phyloP scores from a whole-genome alignment of 768 basidiomycete genomes.

The Pleurotus eryngii region DNA sequence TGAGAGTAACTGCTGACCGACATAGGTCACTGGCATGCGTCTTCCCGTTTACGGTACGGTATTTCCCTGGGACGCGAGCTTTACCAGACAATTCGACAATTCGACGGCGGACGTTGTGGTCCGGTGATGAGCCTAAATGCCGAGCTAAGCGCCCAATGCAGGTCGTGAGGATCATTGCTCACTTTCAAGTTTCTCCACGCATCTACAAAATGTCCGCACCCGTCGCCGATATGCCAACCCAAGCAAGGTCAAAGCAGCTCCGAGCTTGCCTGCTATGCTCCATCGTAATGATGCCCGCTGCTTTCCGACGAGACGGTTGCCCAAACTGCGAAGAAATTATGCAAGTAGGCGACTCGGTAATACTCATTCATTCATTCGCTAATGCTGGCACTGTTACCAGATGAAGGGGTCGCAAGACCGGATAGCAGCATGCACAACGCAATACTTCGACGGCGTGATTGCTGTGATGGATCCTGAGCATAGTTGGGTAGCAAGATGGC shows the following conservation, averaged over 20 bases:
- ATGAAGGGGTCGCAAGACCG: conserved; percentile 86
- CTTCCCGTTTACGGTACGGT: no score
- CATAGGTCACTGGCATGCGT: conserved; percentile 46
- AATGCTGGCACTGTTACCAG: conserved; percentile 35
- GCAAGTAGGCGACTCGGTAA: conserved; percentile 51
- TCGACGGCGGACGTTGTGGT: no score
- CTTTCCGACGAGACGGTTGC: conserved; percentile 85
- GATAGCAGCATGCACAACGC: conserved; percentile 83
- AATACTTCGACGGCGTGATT: conserved; percentile 90
- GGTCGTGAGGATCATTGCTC: not conserved
- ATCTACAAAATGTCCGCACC: not conserved
- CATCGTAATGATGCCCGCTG: conserved; percentile 76
- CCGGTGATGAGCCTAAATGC: no score
- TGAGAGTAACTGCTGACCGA: conserved; percentile 62
- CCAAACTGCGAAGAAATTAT: conserved; percentile 97
- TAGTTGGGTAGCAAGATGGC: conserved; percentile 97
- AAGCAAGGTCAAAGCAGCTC: conserved; percentile 68
- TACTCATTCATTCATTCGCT: not conserved
- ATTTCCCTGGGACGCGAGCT: no score
- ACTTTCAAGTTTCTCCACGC: not conserved
- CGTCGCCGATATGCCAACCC: conserved; percentile 44
- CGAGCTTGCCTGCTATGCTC: conserved; percentile 95
- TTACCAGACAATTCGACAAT: no score
- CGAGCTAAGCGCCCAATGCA: no score
- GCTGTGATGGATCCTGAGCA: conserved; percentile 80